These are phyloP conservation scores for Rhizopus arrhizus DNA, from an alignment of 371 early-diverging fungal species.

Conservation along the genomic window DNA sequence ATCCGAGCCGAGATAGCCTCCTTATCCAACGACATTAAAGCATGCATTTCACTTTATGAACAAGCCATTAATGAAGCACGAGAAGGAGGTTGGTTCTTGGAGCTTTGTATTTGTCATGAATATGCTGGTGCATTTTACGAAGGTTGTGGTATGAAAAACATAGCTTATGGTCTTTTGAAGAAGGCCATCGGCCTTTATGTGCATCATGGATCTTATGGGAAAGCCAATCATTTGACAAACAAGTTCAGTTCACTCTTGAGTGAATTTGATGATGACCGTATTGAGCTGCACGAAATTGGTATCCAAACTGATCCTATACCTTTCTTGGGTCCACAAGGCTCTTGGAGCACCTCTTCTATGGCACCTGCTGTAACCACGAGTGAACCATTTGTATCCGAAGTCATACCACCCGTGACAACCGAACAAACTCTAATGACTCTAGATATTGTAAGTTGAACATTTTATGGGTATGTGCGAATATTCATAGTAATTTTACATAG, in stretches of 20 bases:
- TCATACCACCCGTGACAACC: conserved; percentile 42
- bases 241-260: conserved; percentile 32
- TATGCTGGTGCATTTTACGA: conserved; percentile 45
- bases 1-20: conserved; percentile 42
- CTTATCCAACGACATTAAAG: conserved; percentile 22
- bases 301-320: conserved; percentile 51
- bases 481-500: conserved; percentile 4
- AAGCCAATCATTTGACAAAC: conserved; percentile 36
- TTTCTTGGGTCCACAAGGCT: conserved; percentile 34
- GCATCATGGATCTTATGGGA: conserved; percentile 44
- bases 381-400: conserved; percentile 37
- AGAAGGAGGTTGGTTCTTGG: conserved; percentile 38
- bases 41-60: conserved; percentile 36
- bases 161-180: conserved; percentile 37
- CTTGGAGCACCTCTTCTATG: conserved; percentile 45
- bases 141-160: conserved; percentile 37
- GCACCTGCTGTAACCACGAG: conserved; percentile 26
- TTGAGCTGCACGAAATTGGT: conserved; percentile 36
- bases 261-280: conserved; percentile 34
- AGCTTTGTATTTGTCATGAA: conserved; percentile 41
- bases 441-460: conserved; percentile 38
- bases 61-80: conserved; percentile 42
- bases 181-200: conserved; percentile 39
- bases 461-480: background rate
- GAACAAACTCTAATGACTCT: conserved; percentile 47